Base-by-base conservation (phyloP, 192 early-diverging fungal species). In the Kappamyces sp. region DNA sequence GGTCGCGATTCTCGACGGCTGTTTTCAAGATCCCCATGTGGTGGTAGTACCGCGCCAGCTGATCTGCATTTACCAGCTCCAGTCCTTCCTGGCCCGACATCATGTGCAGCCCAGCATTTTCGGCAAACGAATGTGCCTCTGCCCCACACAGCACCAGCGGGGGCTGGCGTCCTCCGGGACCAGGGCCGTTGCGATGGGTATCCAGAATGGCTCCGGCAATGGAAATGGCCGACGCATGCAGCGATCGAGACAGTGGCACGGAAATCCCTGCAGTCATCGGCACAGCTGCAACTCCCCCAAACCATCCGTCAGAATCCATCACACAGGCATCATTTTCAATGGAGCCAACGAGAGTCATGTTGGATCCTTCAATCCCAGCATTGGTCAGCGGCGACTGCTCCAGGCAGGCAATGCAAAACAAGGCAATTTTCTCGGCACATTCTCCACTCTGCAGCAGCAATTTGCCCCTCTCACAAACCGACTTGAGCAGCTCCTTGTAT, bases 321-420 rank as follows among this genome's bases (percentile, higher is more conserved):
- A 91, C 68, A 23, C 84, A 65, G 7, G 93, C 93, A 67, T 96
- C 93, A 60, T 90, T 92, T 72, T 96, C 90, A 1, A 92, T 88
- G 5, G 53, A 62, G 1, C 88, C 89, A 0, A 70, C 52, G 0
- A 87, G 66, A 13, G 85, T 90, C 10, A 93, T 74, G 63, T 95
- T 95, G 0, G 89, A 89, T 32, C 91, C 93, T 32, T 40, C 6
- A 49, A 63, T 64, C 0, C 88, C 88, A 5, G 78, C 72, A 53
- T 86, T 86, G 15, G 85, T 85, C 0, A 65, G 47, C 7, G 74
- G 70, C 0, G 65, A 58, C 46, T 73, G 60, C 58, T 86, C 78
- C 6, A 86, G 65, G 23, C 32, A n/a, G 12, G 32, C 36, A 41
- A 57, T 57, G n/a, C 5, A 7, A 41, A 44, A 57, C 1, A 57